Evolutionary conservation across 345 rosid genomes (phyloP).

Genomic region (Boechera retrofracta): DNA sequence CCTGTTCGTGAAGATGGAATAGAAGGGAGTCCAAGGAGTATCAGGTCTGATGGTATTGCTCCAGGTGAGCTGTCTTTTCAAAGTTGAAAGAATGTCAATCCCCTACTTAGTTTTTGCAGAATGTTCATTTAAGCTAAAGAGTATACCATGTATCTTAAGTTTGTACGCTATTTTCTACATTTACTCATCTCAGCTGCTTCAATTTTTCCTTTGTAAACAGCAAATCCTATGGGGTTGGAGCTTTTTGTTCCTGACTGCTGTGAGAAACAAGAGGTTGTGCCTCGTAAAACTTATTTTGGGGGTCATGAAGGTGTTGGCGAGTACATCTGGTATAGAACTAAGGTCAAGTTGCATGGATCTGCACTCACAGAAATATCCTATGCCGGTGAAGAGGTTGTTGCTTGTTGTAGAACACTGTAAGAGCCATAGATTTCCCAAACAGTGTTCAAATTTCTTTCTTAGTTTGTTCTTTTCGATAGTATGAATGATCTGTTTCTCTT

Average conservation of each 20-base stretch:
- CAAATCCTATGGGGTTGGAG: conserved; percentile 87
- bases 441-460: conserved; percentile 20
- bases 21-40: conserved; percentile 69
- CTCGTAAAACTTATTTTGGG: conserved; percentile 83
- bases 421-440: conserved; percentile 42
- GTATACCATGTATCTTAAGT: conserved; percentile 15
- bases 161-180: conserved; percentile 18
- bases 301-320: conserved; percentile 90
- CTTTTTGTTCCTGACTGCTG: conserved; percentile 74
- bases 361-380: conserved; percentile 61
- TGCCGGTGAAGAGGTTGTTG: conserved; percentile 55
- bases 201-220: conserved; percentile 51
- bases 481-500: conserved; percentile 28
- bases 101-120: conserved; percentile 14
- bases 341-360: conserved; percentile 62
- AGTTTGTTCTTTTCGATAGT: conserved; percentile 23
- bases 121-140: conserved; percentile 12
- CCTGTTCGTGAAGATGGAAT: conserved; percentile 90
- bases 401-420: conserved; percentile 73
- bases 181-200: conserved; percentile 22
- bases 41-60: conserved; percentile 64
- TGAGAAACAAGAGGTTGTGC: conserved; percentile 73
- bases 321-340: conserved; percentile 80
- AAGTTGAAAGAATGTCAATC: conserved; percentile 9
- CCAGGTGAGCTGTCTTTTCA: conserved; percentile 67